A percentile compares a stretch with the other conserved stretches of the same genome.
Evolutionary conservation across 176 grass and related monocot genomes (phyloP).

Genomic region (Dendrocalamus sinicus): DNA sequence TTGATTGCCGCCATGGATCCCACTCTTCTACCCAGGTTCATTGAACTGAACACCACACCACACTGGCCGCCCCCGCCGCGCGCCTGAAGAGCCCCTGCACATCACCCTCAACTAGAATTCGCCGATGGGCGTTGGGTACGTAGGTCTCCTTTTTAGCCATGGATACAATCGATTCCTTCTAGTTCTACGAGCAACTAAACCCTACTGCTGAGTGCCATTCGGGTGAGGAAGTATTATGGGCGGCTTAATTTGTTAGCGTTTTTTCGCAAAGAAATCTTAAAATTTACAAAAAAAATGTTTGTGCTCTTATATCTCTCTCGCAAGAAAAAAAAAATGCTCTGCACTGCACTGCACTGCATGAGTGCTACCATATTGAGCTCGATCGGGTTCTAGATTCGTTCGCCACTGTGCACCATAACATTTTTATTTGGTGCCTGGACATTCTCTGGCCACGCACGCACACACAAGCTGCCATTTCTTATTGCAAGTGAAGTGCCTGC

Average conservation of each 20-base stretch:
- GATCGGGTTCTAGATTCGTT: neutral
- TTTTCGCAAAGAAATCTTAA: neutral
- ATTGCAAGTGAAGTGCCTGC: neutral
- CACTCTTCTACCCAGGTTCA: neutral
- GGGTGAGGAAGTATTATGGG: neutral
- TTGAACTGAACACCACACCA: neutral
- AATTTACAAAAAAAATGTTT: neutral
- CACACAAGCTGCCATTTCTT: neutral
- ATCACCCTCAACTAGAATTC: neutral
- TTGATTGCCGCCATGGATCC: conserved; percentile 10
- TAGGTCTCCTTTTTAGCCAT: neutral
- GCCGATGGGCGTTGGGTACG: neutral
- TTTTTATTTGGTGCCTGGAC: neutral
- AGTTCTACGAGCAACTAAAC: neutral
- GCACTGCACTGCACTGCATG: neutral
- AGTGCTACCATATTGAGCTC: neutral
- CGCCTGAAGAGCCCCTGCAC: neutral
- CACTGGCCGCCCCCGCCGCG: too few species aligned
- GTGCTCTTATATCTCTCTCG: neutral
- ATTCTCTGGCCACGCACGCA: neutral
- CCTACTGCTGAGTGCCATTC: neutral
- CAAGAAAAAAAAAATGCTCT: neutral
- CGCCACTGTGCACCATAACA: neutral
- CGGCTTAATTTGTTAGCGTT: neutral
- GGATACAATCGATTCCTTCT: neutral